Evolutionary conservation across 306 rosid species (phyloP).

Genomic region (Luffa acutangula): DNA sequence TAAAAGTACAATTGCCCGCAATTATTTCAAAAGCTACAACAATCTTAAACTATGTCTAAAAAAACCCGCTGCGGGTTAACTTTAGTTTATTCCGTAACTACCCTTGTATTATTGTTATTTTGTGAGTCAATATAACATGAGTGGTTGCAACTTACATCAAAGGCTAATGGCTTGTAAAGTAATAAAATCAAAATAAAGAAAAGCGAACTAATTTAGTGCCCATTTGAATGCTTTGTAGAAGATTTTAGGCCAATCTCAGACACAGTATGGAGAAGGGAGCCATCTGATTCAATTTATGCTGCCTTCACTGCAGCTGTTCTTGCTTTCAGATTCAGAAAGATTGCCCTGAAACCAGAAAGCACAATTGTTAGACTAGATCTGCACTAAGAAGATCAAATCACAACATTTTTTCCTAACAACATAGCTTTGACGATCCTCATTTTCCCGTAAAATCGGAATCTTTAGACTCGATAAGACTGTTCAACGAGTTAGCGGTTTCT

Average conservation of each 20-base stretch:
- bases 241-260: background rate
- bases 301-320: slow-evolving; percentile 53
- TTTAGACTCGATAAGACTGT: background rate
- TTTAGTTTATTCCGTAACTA: background rate
- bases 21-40: too few species aligned
- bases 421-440: background rate
- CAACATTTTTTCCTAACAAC: background rate
- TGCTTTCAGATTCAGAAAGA: slow-evolving; percentile 86
- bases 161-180: background rate
- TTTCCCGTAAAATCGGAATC: background rate
- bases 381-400: background rate
- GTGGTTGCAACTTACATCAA: background rate
- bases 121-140: background rate
- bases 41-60: too few species aligned
- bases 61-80: background rate
- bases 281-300: slow-evolving; percentile 21
- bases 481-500: background rate
- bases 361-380: background rate
- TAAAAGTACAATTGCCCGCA: too few species aligned
- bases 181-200: background rate
- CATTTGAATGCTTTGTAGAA: background rate
- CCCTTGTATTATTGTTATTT: background rate
- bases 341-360: slow-evolving; percentile 43
- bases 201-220: background rate
- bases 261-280: background rate